Conservation (phyloP, 2,329 filamentous ascomycete genomes). For the Ilyonectria destructans region DNA sequence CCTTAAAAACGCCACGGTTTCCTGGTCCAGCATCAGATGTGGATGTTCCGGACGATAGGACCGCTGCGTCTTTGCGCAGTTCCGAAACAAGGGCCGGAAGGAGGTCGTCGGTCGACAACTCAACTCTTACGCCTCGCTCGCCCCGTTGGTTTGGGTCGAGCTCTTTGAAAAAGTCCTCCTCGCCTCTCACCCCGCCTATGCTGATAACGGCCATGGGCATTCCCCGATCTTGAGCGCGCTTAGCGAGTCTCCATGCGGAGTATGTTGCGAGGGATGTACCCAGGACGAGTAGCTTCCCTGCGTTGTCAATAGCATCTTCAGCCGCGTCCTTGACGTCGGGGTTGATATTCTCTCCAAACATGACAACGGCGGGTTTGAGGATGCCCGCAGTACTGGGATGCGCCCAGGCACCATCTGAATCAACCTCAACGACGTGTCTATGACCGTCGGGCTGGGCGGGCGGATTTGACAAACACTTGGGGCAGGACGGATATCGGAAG, state of each 20-base stretch:
- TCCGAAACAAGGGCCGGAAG: slow-evolving; percentile 71
- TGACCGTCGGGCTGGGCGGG: slow-evolving; percentile 70
- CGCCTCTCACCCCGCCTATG: slow-evolving; percentile 86
- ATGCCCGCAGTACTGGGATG: slow-evolving; percentile 80
- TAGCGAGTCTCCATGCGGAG: slow-evolving; percentile 92
- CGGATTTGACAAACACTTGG: slow-evolving; percentile 80
- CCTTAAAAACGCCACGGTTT: slow-evolving; percentile 65
- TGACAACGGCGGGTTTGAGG: slow-evolving; percentile 92
- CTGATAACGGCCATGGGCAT: slow-evolving; percentile 93
- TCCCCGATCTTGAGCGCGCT: slow-evolving; percentile 83
- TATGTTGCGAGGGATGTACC: slow-evolving; percentile 96
- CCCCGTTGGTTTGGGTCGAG: slow-evolving; percentile 69
- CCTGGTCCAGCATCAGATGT: slow-evolving; percentile 34
- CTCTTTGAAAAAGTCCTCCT: slow-evolving; percentile 79
- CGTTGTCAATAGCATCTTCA: slow-evolving; percentile 84
- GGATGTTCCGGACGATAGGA: slow-evolving; percentile 25
- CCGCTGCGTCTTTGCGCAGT: slow-evolving; percentile 56
- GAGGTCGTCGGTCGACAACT: slow-evolving; percentile 71
- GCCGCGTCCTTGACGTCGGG: slow-evolving; percentile 80
- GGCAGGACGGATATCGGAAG: slow-evolving; percentile 93
- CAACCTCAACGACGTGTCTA: slow-evolving; percentile 75
- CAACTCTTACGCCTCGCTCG: slow-evolving; percentile 69
- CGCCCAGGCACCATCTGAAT: slow-evolving; percentile 86
- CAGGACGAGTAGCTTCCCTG: slow-evolving; percentile 82
- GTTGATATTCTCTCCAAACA: slow-evolving; percentile 95